Conservation (phyloP, 2,329 filamentous ascomycete species). For the Aspergillus novoparasiticus region DNA sequence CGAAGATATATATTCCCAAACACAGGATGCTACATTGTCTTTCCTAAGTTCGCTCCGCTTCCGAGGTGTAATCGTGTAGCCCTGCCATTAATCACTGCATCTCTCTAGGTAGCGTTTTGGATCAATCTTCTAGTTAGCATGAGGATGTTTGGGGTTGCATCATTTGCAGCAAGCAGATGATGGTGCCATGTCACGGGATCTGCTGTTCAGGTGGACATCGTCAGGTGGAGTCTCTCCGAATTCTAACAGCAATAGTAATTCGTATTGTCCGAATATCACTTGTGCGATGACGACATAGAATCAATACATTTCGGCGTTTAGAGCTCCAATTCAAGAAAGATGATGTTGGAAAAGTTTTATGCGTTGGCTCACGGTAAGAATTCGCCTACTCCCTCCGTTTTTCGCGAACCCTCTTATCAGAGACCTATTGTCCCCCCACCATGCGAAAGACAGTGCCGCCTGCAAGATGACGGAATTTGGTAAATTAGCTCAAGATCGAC, state of each 20-base stretch:
- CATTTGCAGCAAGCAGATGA: not conserved
- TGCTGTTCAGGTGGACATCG: not conserved
- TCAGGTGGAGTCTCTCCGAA: not conserved
- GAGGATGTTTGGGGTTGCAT: no score
- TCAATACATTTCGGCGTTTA: not conserved
- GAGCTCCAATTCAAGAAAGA: not conserved
- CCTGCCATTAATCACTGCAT: not conserved
- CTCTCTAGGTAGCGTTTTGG: not conserved
- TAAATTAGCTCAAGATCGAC: not conserved
- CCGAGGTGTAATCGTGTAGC: not conserved
- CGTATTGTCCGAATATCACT: not conserved
- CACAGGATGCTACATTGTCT: no score
- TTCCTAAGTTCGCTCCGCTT: not conserved
- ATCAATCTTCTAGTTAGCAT: not conserved
- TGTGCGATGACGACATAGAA: not conserved
- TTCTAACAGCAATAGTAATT: not conserved
- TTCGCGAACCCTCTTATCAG: not conserved
- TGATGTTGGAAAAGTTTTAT: not conserved
- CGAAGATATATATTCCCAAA: no score
- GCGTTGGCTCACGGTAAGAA: not conserved
- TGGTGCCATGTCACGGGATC: not conserved
- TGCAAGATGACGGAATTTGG: constrained; percentile 5
- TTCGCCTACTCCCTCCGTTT: not conserved
- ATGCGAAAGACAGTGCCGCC: not conserved
- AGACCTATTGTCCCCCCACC: not conserved